Percentiles rank a stretch among this genome's conserved stretches.
Evolutionary conservation across 805 yeast species (phyloP).

Genomic region (Lachancea kluyveri): DNA sequence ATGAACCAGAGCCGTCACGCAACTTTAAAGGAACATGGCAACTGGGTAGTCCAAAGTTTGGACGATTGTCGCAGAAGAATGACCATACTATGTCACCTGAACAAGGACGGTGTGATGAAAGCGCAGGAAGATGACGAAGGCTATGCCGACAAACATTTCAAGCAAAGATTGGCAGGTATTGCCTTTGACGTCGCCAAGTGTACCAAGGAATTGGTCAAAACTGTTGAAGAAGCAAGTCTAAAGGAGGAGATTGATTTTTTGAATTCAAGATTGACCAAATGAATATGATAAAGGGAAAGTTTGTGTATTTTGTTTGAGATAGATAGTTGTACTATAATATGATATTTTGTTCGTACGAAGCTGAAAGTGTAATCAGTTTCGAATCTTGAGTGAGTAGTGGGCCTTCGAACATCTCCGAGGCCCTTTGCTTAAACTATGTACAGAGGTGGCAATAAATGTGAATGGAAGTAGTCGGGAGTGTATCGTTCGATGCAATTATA

Average conservation of each 20-base stretch:
- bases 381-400: too few species aligned
- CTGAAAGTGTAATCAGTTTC: too few species aligned
- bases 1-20: constrained; percentile 86
- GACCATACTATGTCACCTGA: constrained; percentile 55
- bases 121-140: constrained; percentile 43
- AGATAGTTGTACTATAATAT: too few species aligned
- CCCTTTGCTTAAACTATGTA: too few species aligned
- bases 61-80: constrained; percentile 82
- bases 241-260: constrained; percentile 79
- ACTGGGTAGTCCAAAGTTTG: constrained; percentile 82
- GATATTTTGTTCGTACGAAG: too few species aligned
- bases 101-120: constrained; percentile 26
- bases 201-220: constrained; percentile 91
- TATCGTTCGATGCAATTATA: too few species aligned
- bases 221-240: constrained; percentile 90
- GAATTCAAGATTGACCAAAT: constrained; percentile 49
- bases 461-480: too few species aligned
- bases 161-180: constrained; percentile 91
- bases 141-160: constrained; percentile 81
- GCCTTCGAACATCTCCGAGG: too few species aligned
- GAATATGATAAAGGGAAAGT: too few species aligned
- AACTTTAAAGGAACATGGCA: constrained; percentile 82
- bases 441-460: too few species aligned
- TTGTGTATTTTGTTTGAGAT: too few species aligned
- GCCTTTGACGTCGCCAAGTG: constrained; percentile 95